phyloP scores from a whole-genome alignment of 129 eudicot genomes.

The Chrysanthemum makinoi region DNA sequence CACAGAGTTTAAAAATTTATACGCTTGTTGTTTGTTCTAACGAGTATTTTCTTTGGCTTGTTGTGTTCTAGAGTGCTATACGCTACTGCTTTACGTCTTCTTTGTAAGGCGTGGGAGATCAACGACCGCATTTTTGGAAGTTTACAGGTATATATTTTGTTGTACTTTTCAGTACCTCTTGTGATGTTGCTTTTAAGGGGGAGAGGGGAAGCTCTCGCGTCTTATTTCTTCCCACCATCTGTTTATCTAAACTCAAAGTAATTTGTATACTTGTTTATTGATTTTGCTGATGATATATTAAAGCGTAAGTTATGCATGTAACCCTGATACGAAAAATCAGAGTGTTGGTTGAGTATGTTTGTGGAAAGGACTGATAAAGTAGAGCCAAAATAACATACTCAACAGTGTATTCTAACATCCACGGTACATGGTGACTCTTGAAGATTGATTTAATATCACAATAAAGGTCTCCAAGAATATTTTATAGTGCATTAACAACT shows the following conservation, averaged over 20 bases:
- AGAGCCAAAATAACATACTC: background rate
- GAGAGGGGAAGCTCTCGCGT: too few species aligned
- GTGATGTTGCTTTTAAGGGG: background rate
- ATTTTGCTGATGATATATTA: background rate
- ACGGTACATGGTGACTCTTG: constrained; percentile 3
- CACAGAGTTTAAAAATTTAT: constrained; percentile 11
- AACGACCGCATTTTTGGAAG: constrained; percentile 85
- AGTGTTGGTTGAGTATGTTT: constrained; percentile 9
- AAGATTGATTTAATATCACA: too few species aligned
- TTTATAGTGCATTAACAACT: too few species aligned
- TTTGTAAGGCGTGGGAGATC: constrained; percentile 96
- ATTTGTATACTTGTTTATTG: background rate
- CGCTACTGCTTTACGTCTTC: constrained; percentile 81
- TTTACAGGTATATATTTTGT: constrained; percentile 62
- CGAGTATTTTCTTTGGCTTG: constrained; percentile 13
- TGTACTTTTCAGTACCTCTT: constrained; percentile 7
- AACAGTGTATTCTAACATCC: background rate
- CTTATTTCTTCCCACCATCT: background rate
- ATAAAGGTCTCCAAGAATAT: too few species aligned
- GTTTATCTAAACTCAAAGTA: background rate
- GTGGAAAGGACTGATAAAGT: background rate
- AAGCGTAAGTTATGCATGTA: constrained; percentile 10
- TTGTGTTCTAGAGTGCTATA: constrained; percentile 52
- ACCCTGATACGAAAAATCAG: background rate
- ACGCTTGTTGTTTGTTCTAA: constrained; percentile 3